A percentile compares a stretch with the other conserved stretches of the same genome.
Evolutionary conservation across 2,329 filamentous ascomycete genomes (phyloP).

Genomic region (Eurotiales sp.): DNA sequence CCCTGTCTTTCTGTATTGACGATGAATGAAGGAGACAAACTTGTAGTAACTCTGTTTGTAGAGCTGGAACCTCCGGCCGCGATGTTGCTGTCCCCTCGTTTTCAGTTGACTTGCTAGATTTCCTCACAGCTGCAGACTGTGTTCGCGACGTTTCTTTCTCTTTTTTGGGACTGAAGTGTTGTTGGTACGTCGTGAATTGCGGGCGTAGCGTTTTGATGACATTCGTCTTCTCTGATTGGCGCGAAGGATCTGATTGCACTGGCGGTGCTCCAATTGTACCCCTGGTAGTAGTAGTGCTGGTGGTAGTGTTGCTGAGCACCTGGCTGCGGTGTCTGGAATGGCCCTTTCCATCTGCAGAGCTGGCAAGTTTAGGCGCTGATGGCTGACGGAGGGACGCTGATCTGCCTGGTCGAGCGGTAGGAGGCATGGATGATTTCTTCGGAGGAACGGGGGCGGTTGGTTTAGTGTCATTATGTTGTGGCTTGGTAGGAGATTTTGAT

Average conservation of each 20-base stretch:
- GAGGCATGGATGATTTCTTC: conserved; percentile 31
- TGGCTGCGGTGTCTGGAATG: conserved; percentile 38
- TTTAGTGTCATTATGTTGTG: conserved; percentile 6
- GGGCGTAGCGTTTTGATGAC: conserved; percentile 22
- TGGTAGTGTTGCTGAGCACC: conserved; percentile 20
- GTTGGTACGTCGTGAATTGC: conserved; percentile 36
- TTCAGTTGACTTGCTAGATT: conserved; percentile 10
- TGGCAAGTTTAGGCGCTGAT: conserved; percentile 18
- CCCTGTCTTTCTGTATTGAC: conserved; percentile 24
- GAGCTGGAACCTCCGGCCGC: conserved; percentile 32
- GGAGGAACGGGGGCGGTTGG: conserved; percentile 13
- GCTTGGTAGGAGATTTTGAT: conserved; percentile 6
- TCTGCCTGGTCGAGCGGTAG: conserved; percentile 27
- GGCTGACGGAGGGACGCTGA: conserved; percentile 38
- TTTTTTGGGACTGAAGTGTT: conserved; percentile 39
- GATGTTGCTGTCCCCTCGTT: conserved; percentile 23
- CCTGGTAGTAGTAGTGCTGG: too few species aligned
- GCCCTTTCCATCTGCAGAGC: conserved; percentile 18
- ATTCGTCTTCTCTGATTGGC: neutral
- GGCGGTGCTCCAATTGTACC: conserved; percentile 8
- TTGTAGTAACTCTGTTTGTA: conserved; percentile 44
- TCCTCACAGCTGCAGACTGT: conserved; percentile 18
- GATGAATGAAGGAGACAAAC: conserved; percentile 37
- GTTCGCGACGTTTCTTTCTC: conserved; percentile 21
- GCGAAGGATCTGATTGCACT: neutral